phyloP scores from a whole-genome alignment of 176 grass and related monocot species.

The Zoysia pacifica region DNA sequence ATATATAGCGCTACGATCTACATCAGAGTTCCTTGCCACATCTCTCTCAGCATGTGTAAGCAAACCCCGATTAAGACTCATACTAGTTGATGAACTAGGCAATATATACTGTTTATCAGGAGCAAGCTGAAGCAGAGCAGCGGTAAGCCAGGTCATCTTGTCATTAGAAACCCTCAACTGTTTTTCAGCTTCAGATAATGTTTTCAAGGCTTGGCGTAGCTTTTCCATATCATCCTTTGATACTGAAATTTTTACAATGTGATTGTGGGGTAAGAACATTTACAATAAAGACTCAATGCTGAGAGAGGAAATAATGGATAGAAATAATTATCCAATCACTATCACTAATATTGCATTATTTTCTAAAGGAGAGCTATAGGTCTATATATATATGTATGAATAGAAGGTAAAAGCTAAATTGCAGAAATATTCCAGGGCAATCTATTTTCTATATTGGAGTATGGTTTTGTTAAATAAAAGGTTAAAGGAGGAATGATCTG shows the following conservation, averaged over 20 bases:
- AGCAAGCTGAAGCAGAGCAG: constrained; percentile 96
- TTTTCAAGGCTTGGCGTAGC: constrained; percentile 81
- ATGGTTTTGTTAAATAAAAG: not conserved
- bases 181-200: constrained; percentile 91
- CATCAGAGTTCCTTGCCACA: constrained; percentile 31
- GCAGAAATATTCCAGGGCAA: not conserved
- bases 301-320: not conserved
- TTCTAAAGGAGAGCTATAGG: not conserved
- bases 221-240: constrained; percentile 92
- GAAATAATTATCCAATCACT: not conserved
- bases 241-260: constrained; percentile 56
- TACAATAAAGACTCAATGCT: constrained; percentile 11
- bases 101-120: constrained; percentile 80
- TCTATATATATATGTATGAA: not conserved
- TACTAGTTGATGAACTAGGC: constrained; percentile 67
- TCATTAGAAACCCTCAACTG: constrained; percentile 94
- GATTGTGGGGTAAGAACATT: constrained; percentile 20
- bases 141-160: constrained; percentile 95
- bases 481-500: not conserved
- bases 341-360: not conserved
- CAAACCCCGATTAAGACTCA: constrained; percentile 49
- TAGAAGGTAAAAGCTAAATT: not conserved
- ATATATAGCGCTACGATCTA: constrained; percentile 34
- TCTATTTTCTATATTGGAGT: not conserved
- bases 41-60: constrained; percentile 31